These are phyloP conservation scores for Xylaria palmicola DNA, from an alignment of 495 filamentous ascomycete genomes.

Conservation along the genomic window DNA sequence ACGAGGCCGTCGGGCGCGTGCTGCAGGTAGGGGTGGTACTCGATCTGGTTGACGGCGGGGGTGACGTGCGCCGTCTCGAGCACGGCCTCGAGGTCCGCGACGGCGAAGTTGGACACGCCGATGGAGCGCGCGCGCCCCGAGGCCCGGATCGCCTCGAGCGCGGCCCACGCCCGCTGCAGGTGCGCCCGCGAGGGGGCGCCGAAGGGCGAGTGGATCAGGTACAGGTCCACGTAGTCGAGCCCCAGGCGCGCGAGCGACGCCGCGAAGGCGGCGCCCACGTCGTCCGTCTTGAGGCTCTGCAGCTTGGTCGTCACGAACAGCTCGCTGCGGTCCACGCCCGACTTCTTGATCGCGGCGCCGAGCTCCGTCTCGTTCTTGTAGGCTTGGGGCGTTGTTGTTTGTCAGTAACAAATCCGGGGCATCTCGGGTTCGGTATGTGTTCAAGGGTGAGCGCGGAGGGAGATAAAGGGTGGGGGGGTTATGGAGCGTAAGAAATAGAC, in stretches of 20 bases:
- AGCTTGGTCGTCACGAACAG: constrained; percentile 79
- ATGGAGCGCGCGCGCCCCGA: constrained; percentile 73
- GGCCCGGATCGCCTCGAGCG: constrained; percentile 70
- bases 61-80: constrained; percentile 61
- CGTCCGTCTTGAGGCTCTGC: constrained; percentile 49
- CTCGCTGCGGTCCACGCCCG: constrained; percentile 61
- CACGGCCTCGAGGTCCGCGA: constrained; percentile 64
- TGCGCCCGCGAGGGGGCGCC: constrained; percentile 59
- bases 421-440: background rate
- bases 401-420: background rate
- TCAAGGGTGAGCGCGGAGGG: background rate
- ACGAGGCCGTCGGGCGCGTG: constrained; percentile 54
- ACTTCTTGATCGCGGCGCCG: constrained; percentile 69
- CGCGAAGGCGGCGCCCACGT: constrained; percentile 67
- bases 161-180: constrained; percentile 70
- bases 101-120: constrained; percentile 80
- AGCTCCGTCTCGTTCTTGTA: constrained; percentile 80
- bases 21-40: constrained; percentile 87
- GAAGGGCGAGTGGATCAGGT: constrained; percentile 78
- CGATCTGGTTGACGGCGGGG: constrained; percentile 83
- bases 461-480: background rate
- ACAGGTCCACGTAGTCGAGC: constrained; percentile 81
- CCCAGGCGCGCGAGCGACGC: constrained; percentile 71
- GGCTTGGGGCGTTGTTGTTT: constrained; percentile 36
- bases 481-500: background rate